Conservation (phyloP, 2,329 filamentous ascomycete species). For the Septoria petroselini region DNA sequence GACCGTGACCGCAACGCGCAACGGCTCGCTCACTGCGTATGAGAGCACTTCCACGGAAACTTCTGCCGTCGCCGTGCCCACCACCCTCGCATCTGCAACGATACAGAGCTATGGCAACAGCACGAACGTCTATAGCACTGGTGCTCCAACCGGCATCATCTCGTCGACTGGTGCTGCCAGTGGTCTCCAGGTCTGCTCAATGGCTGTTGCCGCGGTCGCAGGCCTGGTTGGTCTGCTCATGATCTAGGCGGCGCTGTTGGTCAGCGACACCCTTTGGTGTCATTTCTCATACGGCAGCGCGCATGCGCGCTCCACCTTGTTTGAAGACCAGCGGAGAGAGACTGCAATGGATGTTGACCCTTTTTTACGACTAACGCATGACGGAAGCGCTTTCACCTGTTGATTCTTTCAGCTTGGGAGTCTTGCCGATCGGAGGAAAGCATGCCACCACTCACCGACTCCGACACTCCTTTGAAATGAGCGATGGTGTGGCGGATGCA, state of each 20-base stretch:
- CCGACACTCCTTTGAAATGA: not conserved
- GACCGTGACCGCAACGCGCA: slow-evolving; percentile 31
- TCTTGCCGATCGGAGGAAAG: slow-evolving; percentile 14
- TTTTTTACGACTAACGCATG: slow-evolving; percentile 18
- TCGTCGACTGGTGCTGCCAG: slow-evolving; percentile 22
- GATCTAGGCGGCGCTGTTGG: slow-evolving; percentile 2
- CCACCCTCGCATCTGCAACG: slow-evolving; percentile 8
- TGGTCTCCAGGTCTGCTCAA: slow-evolving; percentile 19
- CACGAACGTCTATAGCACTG: slow-evolving; percentile 16
- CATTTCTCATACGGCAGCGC: slow-evolving; percentile 6
- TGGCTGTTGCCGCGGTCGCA: slow-evolving; percentile 22
- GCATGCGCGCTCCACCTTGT: slow-evolving; percentile 8
- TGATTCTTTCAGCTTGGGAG: slow-evolving; percentile 13
- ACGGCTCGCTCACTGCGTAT: slow-evolving; percentile 20
- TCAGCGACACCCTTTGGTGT: slow-evolving; percentile 14
- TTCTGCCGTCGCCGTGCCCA: slow-evolving; percentile 12
- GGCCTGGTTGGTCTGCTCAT: slow-evolving; percentile 26
- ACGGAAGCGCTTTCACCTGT: slow-evolving; percentile 19
- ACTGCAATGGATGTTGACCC: slow-evolving; percentile 11
- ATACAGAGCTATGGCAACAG: slow-evolving; percentile 22
- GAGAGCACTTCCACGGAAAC: slow-evolving; percentile 18
- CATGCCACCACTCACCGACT: not conserved
- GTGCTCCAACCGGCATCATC: slow-evolving; percentile 14
- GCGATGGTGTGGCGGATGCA: not conserved
- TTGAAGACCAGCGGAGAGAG: slow-evolving; percentile 2